These are phyloP conservation scores for Blumeria graminis DNA, from an alignment of 2,329 filamentous ascomycete genomes.

Conservation along the genomic window DNA sequence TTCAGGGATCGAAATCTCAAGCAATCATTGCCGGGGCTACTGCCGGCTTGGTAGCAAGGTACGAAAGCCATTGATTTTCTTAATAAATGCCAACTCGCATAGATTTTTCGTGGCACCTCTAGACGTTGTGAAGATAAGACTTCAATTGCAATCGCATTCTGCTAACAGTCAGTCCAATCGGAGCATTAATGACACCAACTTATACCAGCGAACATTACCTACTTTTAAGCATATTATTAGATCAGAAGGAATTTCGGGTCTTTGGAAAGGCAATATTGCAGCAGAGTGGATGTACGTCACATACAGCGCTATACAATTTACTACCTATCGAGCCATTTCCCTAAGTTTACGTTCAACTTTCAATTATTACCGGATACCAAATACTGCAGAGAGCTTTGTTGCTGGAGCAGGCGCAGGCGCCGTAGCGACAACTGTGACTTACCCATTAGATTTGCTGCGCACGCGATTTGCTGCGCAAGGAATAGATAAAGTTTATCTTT, in stretches of 20 bases:
- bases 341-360: constrained; percentile 29
- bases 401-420: constrained; percentile 66
- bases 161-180: too few species aligned
- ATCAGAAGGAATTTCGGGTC: constrained; percentile 52
- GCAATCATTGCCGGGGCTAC: constrained; percentile 40
- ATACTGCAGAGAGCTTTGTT: constrained; percentile 51
- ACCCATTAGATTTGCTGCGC: constrained; percentile 77
- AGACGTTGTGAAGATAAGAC: constrained; percentile 92
- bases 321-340: constrained; percentile 55
- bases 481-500: constrained; percentile 50
- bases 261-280: constrained; percentile 97
- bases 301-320: constrained; percentile 79
- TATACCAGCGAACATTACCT: too few species aligned
- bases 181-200: too few species aligned
- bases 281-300: constrained; percentile 84
- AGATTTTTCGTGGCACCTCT: constrained; percentile 87
- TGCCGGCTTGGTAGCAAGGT: constrained; percentile 77
- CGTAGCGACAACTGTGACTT: constrained; percentile 59
- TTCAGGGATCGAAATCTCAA: constrained; percentile 38
- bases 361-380: constrained; percentile 26
- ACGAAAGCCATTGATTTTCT: not conserved
- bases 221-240: too few species aligned
- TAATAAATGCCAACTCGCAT: constrained; percentile 3
- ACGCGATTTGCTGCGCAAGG: constrained; percentile 96
- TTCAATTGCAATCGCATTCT: constrained; percentile 79